A percentile compares a stretch with the other conserved stretches of the same genome.
Evolutionary conservation across 139 green algal genomes (phyloP).

Genomic region (Edaphochlamys debaryana): DNA sequence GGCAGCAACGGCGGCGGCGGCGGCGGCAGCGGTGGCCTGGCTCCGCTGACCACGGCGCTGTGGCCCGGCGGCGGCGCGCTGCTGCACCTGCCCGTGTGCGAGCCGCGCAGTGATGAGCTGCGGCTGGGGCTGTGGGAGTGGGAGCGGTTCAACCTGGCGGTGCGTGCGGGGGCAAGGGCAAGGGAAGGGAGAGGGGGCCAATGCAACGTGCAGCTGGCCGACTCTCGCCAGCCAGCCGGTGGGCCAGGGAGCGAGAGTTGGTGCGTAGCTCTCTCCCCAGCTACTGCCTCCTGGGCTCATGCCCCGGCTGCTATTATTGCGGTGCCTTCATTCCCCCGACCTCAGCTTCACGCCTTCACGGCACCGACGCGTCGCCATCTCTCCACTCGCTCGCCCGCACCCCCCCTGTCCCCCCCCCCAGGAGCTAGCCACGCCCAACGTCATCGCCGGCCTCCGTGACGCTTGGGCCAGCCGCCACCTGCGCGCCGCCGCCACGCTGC

Average conservation of each 20-base stretch:
- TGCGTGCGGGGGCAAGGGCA: neutral
- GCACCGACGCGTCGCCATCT: too few relatives aligned
- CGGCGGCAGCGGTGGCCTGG: neutral
- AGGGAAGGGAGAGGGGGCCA: too few relatives aligned
- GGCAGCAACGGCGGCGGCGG: neutral
- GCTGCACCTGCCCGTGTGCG: neutral
- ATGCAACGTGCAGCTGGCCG: too few relatives aligned
- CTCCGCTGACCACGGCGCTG: neutral
- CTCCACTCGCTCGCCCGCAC: neutral
- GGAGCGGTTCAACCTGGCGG: neutral
- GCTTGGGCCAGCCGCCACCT: neutral
- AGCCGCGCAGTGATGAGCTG: constrained; percentile 20
- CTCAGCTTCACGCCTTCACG: neutral
- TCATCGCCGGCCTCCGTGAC: neutral
- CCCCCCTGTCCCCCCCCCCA: neutral
- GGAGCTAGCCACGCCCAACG: constrained; percentile 14
- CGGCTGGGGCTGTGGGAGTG: neutral
- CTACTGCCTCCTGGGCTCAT: neutral
- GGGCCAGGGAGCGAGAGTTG: too few relatives aligned
- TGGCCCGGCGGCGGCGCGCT: neutral
- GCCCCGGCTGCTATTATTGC: neutral
- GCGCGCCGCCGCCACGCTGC: neutral
- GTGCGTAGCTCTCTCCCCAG: too few relatives aligned
- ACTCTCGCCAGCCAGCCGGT: too few relatives aligned
- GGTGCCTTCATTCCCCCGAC: neutral